phyloP scores from a whole-genome alignment of 2,329 filamentous ascomycete genomes.

The Ophiobolus disseminans region DNA sequence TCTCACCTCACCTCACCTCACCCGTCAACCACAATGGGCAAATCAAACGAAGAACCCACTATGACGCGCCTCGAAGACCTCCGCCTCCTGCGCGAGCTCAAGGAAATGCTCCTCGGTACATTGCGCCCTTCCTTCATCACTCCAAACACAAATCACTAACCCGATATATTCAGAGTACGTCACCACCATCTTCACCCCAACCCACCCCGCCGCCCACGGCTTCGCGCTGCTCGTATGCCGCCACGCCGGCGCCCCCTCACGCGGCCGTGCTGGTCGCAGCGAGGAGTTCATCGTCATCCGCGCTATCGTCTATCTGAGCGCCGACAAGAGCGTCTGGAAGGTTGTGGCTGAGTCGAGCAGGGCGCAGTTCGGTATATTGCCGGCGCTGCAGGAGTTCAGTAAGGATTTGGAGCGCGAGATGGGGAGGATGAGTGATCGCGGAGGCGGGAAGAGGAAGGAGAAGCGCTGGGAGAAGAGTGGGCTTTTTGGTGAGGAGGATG shows the following conservation, averaged over 20 bases:
- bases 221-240: conserved; percentile 5
- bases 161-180: not conserved
- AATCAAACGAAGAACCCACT: not conserved
- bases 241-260: not conserved
- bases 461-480: not conserved
- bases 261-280: too few species aligned
- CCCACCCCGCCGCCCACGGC: conserved; percentile 2
- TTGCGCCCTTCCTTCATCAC: not conserved
- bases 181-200: not conserved
- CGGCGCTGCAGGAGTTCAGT: conserved; percentile 7
- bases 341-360: conserved; percentile 2
- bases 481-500: not conserved
- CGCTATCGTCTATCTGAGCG: conserved; percentile 1
- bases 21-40: not conserved
- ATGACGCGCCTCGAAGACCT: not conserved
- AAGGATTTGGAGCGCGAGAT: conserved; percentile 11
- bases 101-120: not conserved
- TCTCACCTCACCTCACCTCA: too few species aligned
- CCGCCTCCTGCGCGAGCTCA: not conserved
- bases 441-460: not conserved
- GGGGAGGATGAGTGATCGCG: not conserved
- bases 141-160: not conserved
- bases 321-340: conserved; percentile 2
- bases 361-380: not conserved
- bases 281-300: not conserved